phyloP scores from a whole-genome alignment of 495 filamentous ascomycete species.

The Chaetomidium leptoderma region DNA sequence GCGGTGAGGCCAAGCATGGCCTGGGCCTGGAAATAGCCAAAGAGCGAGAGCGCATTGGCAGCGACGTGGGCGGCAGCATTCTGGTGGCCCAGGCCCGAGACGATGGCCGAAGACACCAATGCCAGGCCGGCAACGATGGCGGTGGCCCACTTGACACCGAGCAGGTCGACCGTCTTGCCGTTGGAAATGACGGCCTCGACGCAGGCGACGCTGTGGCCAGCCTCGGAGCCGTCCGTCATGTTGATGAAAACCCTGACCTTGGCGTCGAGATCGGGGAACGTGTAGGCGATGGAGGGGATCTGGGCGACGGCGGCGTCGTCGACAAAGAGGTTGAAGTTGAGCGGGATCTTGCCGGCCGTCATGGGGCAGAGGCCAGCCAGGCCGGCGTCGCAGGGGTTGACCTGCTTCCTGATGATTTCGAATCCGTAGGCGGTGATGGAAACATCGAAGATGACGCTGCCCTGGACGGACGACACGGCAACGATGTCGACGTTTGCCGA shows the following conservation, averaged over 20 bases:
- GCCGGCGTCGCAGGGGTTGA: slow-evolving; percentile 71
- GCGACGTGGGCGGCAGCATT: slow-evolving; percentile 97
- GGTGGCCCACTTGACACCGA: slow-evolving; percentile 86
- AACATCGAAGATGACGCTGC: slow-evolving; percentile 75
- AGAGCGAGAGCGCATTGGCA: slow-evolving; percentile 87
- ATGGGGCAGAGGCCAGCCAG: slow-evolving; percentile 88
- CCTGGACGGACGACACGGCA: slow-evolving; percentile 78
- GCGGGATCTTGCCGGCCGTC: slow-evolving; percentile 76
- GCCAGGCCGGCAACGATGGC: slow-evolving; percentile 86
- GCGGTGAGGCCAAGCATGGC: slow-evolving; percentile 86
- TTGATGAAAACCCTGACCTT: slow-evolving; percentile 78
- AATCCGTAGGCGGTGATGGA: slow-evolving; percentile 80
- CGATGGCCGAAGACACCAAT: slow-evolving; percentile 76
- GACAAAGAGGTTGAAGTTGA: slow-evolving; percentile 67
- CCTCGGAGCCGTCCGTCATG: slow-evolving; percentile 43
- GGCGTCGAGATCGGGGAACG: slow-evolving; percentile 88
- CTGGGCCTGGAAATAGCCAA: slow-evolving; percentile 96
- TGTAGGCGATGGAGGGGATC: slow-evolving; percentile 84
- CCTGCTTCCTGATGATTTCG: slow-evolving; percentile 53
- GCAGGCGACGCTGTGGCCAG: slow-evolving; percentile 67
- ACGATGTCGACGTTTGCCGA: slow-evolving; percentile 71
- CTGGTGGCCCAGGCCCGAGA: slow-evolving; percentile 80
- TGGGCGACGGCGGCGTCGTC: slow-evolving; percentile 50
- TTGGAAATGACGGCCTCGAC: slow-evolving; percentile 89
- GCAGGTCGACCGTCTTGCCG: slow-evolving; percentile 86